Base-by-base conservation (phyloP, 768 basidiomycete genomes). In the Trametes cinnabarina region DNA sequence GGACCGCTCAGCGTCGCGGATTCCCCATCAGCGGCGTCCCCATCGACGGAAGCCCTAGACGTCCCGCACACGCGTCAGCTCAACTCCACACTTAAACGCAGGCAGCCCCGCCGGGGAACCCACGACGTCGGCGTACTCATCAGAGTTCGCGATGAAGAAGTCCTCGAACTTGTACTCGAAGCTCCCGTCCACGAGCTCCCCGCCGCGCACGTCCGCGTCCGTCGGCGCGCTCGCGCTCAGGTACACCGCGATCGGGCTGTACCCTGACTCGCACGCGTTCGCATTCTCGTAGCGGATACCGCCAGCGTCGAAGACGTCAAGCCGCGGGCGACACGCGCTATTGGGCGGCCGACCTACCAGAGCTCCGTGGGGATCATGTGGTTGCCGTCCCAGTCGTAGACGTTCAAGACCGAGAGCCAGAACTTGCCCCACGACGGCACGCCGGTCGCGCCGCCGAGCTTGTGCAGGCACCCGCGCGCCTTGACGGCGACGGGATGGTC, bases 391-490 rank as follows among this genome's bases (percentile, higher is more conserved):
- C 97, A 99, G 39, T 96, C 92, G 67, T 98, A 98, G 11, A 90
- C 90, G 64, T 95, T 96, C 28, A 98, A 76, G 28, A 97, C 72
- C 0, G 93, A 86, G 32, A 99, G 76, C 95, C 96, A 99, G 68
- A 94, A 94, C 72, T 98, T 98, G 9, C 94, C 97, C 97, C 97
- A 98, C 1, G 91, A 81, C 3, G 92, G 92, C 34, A 83, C 82
- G 28, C 83, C 85, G 9, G 81, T 79, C 3, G 91, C 90, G 12
- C 41, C 66, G 84, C 94, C 96, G 55, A 97, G 80, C 71, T 84
- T 81, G 66, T 97, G 94, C 23, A 99, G 79, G 40, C 86, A 88
- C 9, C 74, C 84, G 35, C 96, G 80, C 22, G 95, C 94, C 66
- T 84, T 90, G 34, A 87, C 77, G 64, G 90, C 85, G 28, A 88